phyloP scores from a whole-genome alignment of 2,329 filamentous ascomycete species.

The Pyricularia sp. region DNA sequence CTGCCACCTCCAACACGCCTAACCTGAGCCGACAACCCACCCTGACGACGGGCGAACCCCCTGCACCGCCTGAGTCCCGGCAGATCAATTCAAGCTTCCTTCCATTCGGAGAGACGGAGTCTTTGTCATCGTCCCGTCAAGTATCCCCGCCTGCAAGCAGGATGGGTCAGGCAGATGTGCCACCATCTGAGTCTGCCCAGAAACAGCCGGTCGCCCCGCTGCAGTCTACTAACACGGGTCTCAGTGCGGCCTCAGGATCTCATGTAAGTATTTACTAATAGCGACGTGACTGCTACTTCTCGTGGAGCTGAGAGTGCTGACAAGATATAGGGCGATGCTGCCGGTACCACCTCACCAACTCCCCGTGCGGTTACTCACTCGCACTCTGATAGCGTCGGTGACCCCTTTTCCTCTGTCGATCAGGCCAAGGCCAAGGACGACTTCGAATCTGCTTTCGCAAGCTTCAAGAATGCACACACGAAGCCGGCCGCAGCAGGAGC shows the following conservation, averaged over 20 bases:
- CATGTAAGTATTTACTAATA: not conserved
- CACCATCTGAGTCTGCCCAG: slow-evolving; percentile 16
- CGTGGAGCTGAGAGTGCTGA: not conserved
- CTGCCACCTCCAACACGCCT: slow-evolving; percentile 49
- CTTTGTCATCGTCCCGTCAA: slow-evolving; percentile 67
- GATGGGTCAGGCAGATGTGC: slow-evolving; percentile 40
- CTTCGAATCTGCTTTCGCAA: slow-evolving; percentile 78
- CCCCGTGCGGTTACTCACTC: slow-evolving; percentile 11
- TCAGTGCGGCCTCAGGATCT: slow-evolving; percentile 19
- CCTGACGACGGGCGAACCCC: slow-evolving; percentile 39
- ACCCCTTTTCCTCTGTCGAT: slow-evolving; percentile 44
- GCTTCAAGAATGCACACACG: slow-evolving; percentile 48
- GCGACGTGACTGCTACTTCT: not conserved
- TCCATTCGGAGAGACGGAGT: slow-evolving; percentile 60
- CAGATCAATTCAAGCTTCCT: slow-evolving; percentile 72
- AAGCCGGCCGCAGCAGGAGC: slow-evolving; percentile 22
- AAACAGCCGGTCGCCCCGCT: slow-evolving; percentile 19
- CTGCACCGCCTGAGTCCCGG: slow-evolving; percentile 60
- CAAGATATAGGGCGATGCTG: not conserved
- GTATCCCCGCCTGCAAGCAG: slow-evolving; percentile 64
- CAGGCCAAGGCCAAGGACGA: slow-evolving; percentile 63
- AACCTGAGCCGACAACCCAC: slow-evolving; percentile 54
- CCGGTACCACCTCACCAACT: not conserved
- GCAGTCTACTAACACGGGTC: slow-evolving; percentile 26
- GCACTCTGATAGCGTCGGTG: slow-evolving; percentile 20